Evolutionary conservation across 78 protist species (phyloP).

Genomic region (Planoprotostelium fungivorum): DNA sequence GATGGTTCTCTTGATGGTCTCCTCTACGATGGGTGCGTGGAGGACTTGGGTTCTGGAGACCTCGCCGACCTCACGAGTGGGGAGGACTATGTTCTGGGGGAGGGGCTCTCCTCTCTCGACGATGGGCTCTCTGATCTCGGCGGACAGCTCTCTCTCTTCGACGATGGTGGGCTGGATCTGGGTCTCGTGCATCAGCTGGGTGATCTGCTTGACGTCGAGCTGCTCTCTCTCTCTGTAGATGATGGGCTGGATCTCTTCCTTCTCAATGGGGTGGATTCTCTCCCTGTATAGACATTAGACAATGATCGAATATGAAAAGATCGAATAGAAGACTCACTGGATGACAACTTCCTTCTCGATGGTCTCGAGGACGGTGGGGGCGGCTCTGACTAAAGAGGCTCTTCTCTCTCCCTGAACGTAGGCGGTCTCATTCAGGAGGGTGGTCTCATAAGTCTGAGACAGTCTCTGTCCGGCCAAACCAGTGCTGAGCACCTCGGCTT

Average conservation of each 20-base stretch:
- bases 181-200: not conserved
- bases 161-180: not conserved
- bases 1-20: not conserved
- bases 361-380: not conserved
- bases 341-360: not conserved
- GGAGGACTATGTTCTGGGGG: not conserved
- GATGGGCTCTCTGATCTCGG: not conserved
- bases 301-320: not conserved
- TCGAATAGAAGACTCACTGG: not conserved
- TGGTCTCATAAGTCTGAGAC: too few species aligned
- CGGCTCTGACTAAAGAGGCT: not conserved
- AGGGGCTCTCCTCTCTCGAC: not conserved
- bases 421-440: not conserved
- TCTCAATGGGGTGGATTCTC: not conserved
- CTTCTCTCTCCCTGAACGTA: not conserved
- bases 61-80: not conserved
- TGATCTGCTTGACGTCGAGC: not conserved
- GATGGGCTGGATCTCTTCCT: not conserved
- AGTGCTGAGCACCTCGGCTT: too few species aligned
- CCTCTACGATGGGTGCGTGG: not conserved
- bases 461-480: too few species aligned
- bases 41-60: not conserved
- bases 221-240: not conserved
- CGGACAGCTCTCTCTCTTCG: not conserved
- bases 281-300: not conserved